Base-by-base conservation (phyloP, 2,329 filamentous ascomycete species). In the Sclerotiophoma versabilis region DNA sequence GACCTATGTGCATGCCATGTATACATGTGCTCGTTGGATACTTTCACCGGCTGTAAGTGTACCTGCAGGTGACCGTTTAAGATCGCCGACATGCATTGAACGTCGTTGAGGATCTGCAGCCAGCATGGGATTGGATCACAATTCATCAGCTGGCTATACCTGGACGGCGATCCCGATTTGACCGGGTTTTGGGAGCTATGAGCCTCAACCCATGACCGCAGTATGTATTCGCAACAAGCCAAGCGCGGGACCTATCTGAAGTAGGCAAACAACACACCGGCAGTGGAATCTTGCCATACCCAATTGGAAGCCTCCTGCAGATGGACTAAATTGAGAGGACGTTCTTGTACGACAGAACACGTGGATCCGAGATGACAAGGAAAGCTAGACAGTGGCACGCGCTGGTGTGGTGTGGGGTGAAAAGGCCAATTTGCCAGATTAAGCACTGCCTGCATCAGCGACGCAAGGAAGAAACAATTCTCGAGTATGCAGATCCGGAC, bases 321-420 rank as follows among this genome's bases (percentile, higher is more conserved):
- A 30, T 57, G 38, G 32, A 27, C 34, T 56, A 41, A 17, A 57
- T 38, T 49, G 51, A 49, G 46, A 54, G 49, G 57, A 61, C 49
- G 61, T 55, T 63, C 45, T 52, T 46, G 62, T 66, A 49, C 60
- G 15, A 68, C 63, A 54, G 47, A 48, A 54, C 63, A 68, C 62
- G 63, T 65, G 68, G 59, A 60, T 20, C 15, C 22, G 22, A 26
- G 51, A 45, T 54, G 43, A 41, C 50, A 36, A 25, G 10, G 23
- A 46, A n/a, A 42, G 36, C 36, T 30, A 51, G 58, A 39, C 45
- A 37, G 34, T 57, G 36, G 56, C 60, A 61, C 50, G 59, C 56
- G 57, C 54, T 42, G 33, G 25, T 57, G 47, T 52, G 53, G 32
- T 63, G 57, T 63, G 62, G 59, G 51, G 37, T 48, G 44, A 42